Evolutionary conservation across 495 filamentous ascomycete genomes (phyloP).

Genomic region (Neurospora sp.): DNA sequence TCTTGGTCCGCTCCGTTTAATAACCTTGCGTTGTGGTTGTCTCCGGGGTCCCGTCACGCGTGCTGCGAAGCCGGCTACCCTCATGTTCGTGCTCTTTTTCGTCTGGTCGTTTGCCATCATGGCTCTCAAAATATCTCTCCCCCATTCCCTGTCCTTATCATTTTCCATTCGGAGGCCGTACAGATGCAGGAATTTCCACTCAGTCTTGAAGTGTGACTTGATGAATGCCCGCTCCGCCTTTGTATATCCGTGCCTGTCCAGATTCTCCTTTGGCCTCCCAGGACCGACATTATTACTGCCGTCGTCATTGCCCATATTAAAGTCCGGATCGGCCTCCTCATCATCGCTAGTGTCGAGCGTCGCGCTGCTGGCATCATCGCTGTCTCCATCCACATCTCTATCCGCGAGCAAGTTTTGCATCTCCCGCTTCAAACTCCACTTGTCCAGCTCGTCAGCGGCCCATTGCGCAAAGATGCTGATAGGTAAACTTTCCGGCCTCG

Average conservation of each 20-base stretch:
- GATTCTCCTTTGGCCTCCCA: not conserved
- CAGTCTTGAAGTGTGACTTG: not conserved
- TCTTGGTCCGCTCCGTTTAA: not conserved
- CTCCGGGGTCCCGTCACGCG: not conserved
- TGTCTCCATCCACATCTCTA: not conserved
- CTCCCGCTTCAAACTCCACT: not conserved
- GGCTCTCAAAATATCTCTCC: not conserved
- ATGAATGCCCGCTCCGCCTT: not conserved
- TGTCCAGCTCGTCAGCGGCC: not conserved
- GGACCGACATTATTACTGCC: not conserved
- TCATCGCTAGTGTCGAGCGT: not conserved
- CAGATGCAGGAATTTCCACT: not conserved
- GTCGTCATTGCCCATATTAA: not conserved
- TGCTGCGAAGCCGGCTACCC: not conserved
- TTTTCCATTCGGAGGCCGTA: not conserved
- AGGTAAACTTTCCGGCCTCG: not conserved
- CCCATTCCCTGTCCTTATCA: not conserved
- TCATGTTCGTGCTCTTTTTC: not conserved
- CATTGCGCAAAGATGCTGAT: not conserved
- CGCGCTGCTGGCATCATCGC: not conserved
- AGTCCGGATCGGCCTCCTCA: not conserved
- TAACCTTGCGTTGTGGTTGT: not conserved
- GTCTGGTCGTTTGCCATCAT: not conserved
- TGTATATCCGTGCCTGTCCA: not conserved
- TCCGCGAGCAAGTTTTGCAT: not conserved